Conservation (phyloP, 2,329 filamentous ascomycete genomes). For the Salinomyces thailandicus region DNA sequence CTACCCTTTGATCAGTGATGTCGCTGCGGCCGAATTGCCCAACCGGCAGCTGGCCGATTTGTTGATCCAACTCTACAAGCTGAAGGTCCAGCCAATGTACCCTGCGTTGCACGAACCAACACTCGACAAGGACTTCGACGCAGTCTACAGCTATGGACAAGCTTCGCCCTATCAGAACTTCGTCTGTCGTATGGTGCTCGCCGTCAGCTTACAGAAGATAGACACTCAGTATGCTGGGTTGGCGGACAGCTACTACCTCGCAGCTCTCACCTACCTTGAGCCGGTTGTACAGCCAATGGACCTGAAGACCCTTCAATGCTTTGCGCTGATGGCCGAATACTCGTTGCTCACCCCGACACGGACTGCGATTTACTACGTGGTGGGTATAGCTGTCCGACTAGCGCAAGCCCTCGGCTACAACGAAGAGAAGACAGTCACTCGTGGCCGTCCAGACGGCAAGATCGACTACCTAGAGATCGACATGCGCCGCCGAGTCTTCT, state of each 20-base stretch:
- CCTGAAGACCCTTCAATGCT: slow-evolving; percentile 78
- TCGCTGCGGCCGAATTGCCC: slow-evolving; percentile 66
- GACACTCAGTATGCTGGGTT: slow-evolving; percentile 83
- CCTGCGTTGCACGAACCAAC: slow-evolving; percentile 77
- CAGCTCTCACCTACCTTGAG: slow-evolving; percentile 76
- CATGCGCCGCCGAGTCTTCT: slow-evolving; percentile 77
- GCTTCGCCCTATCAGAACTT: slow-evolving; percentile 69
- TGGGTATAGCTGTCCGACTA: slow-evolving; percentile 77
- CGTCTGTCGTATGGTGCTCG: slow-evolving; percentile 79
- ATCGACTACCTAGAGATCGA: slow-evolving; percentile 69
- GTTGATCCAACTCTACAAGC: slow-evolving; percentile 73
- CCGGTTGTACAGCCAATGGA: slow-evolving; percentile 79
- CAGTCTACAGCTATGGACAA: slow-evolving; percentile 64
- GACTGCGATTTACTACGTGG: slow-evolving; percentile 85
- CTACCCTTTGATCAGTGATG: slow-evolving; percentile 80
- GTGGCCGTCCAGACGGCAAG: slow-evolving; percentile 48
- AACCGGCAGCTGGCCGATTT: slow-evolving; percentile 63
- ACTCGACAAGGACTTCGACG: slow-evolving; percentile 65
- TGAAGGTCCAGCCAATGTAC: slow-evolving; percentile 82
- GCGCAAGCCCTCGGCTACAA: slow-evolving; percentile 80
- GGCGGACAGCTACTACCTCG: slow-evolving; percentile 88
- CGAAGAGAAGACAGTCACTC: slow-evolving; percentile 76
- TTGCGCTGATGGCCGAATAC: slow-evolving; percentile 79
- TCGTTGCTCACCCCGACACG: slow-evolving; percentile 85
- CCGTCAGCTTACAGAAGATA: slow-evolving; percentile 88